Percentiles rank a stretch among this genome's conserved stretches.
Conservation (phyloP, 768 basidiomycete species). For the Baorangia bicolor region DNA sequence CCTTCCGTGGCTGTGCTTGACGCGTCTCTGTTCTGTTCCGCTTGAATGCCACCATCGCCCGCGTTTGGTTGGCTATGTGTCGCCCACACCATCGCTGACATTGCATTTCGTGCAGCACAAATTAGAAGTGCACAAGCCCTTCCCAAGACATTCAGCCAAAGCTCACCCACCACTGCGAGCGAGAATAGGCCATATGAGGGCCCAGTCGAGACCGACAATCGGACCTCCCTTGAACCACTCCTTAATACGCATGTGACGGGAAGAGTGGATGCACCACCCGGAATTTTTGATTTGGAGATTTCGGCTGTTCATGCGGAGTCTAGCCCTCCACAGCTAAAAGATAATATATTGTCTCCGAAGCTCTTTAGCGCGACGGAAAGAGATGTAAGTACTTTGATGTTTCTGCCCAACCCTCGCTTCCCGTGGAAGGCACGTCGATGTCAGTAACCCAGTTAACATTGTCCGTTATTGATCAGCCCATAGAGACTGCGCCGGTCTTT, state of each 20-base stretch:
- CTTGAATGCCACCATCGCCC: conserved; percentile 63
- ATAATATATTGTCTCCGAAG: not conserved
- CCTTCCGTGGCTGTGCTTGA: conserved; percentile 14
- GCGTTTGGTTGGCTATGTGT: conserved; percentile 75
- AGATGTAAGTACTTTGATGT: conserved; percentile 5
- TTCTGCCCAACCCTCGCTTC: not conserved
- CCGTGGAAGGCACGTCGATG: not conserved
- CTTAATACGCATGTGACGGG: not conserved
- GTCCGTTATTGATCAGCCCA: conserved; percentile 4
- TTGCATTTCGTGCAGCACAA: conserved; percentile 61
- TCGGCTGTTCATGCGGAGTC: not conserved
- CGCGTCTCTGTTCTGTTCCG: not conserved
- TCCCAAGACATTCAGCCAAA: not conserved
- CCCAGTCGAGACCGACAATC: not conserved
- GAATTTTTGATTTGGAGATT: not conserved
- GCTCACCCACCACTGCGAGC: not conserved
- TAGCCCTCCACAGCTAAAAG: not conserved
- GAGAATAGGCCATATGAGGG: not conserved
- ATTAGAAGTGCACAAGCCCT: conserved; percentile 47
- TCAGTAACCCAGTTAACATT: not conserved
- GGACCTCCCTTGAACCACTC: not conserved
- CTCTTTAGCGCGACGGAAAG: not conserved
- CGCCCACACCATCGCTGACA: conserved; percentile 55
- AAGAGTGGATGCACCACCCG: not conserved
- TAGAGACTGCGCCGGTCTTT: not conserved